Evolutionary conservation across 1,139 yeast species (phyloP).

Genomic region (Yamadazyma spencermartinsiae): DNA sequence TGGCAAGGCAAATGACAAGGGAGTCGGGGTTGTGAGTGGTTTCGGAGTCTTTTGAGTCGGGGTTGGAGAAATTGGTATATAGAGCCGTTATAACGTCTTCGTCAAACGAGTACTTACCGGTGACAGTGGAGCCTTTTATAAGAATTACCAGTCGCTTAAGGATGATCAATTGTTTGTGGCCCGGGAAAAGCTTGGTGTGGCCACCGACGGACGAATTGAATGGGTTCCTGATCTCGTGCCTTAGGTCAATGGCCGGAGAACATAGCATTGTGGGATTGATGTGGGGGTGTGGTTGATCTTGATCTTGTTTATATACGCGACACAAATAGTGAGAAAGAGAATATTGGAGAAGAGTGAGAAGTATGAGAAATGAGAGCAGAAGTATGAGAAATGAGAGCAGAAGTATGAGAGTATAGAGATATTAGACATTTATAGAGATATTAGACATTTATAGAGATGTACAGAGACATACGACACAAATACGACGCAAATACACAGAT

Average conservation of each 20-base stretch:
- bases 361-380: no score
- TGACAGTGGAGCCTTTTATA: conserved; percentile 47
- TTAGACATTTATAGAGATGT: no score
- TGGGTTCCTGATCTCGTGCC: conserved; percentile 8
- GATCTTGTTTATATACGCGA: neutral
- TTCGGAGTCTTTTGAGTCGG: conserved; percentile 6
- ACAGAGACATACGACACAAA: no score
- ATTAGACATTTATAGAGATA: no score
- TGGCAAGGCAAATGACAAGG: conserved; percentile 52
- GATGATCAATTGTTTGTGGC: conserved; percentile 31
- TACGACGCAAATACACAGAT: no score
- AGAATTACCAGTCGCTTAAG: conserved; percentile 23
- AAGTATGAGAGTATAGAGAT: no score
- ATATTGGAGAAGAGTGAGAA: no score
- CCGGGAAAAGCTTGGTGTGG: conserved; percentile 24
- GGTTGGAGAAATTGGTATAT: conserved; percentile 40
- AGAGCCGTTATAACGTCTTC: conserved; percentile 50
- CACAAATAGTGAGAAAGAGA: no score
- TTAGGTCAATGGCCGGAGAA: conserved; percentile 13
- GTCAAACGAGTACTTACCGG: conserved; percentile 51
- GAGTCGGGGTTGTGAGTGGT: conserved; percentile 8
- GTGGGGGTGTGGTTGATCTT: neutral
- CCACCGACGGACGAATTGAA: conserved; percentile 7
- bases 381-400: no score
- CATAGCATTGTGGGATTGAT: neutral